A percentile compares a stretch with the other conserved stretches of the same genome.
Conservation (phyloP, 352 stramenopile species). For the Globisporangium megalacanthum region DNA sequence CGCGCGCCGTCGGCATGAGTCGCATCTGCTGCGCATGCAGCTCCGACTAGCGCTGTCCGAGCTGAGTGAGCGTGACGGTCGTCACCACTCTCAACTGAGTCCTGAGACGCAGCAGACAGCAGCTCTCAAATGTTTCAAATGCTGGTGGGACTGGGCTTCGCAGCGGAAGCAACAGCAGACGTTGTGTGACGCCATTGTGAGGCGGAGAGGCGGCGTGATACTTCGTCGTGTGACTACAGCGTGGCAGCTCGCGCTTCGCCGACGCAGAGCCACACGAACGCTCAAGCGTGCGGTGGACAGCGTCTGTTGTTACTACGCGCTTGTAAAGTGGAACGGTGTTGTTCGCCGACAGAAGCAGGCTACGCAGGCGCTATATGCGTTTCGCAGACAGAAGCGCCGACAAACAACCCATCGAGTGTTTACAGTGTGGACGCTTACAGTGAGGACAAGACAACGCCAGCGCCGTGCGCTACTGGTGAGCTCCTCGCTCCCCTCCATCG, state of each 20-base stretch:
- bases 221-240: background rate
- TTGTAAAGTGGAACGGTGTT: background rate
- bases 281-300: background rate
- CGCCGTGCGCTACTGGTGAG: background rate
- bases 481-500: background rate
- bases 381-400: background rate
- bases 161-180: too few species aligned
- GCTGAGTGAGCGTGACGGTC: background rate
- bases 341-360: background rate
- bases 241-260: background rate
- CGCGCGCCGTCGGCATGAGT: background rate
- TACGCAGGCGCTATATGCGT: background rate
- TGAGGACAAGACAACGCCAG: background rate
- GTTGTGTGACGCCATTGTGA: background rate
- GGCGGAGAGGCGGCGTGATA: too few species aligned
- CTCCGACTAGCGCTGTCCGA: constrained; percentile 1
- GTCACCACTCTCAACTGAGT: too few species aligned
- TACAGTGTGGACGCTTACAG: background rate
- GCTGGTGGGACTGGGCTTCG: too few species aligned
- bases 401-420: background rate
- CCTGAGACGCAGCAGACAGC: too few species aligned
- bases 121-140: too few species aligned
- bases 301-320: background rate
- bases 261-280: background rate
- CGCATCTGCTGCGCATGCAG: constrained; percentile 4